Evolutionary conservation across 2,329 filamentous ascomycete species (phyloP), one percentile per base, ranked within the genome.

Genomic region (Penicillium freii): DNA sequence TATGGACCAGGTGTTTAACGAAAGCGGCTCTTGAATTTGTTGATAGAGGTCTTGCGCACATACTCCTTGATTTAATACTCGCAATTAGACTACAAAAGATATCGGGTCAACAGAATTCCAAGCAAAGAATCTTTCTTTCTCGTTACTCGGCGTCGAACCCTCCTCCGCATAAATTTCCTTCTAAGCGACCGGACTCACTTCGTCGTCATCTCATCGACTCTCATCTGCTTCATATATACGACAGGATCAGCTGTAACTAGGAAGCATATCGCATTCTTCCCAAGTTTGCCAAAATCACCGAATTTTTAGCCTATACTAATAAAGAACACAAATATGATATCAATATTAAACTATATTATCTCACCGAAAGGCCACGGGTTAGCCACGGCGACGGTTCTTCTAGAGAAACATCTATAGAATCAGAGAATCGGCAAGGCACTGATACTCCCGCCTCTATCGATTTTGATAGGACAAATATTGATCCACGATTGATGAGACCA

Each of bases 91-190:
- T 27, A 2, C 25, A 27, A 27, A 27, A 27, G 7, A 27, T 27
- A 27, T 9, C 25, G 7, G 25, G 25, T 8, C 25, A 8, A 27
- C 25, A 27, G 7, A 9, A 27, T 27, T 27, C 9, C 25, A 27
- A 9, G 7, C 25, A 27, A 27, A 27, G 25, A 27, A 27, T 27
- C 7, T 23, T 27, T 27, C 25, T 8, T 27, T 27, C 25, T 21
- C 46, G 47, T 38, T 50, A 23, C 47, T 68, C 57, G 44, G 38
- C 48, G 39, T 68, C 65, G 13, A 69, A 64, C 46, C 61, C 60
- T 50, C 58, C 64, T 67, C 62, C 52, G 13, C 54, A 64, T 54
- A 67, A 58, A 63, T 69, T 67, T 58, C 58, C 64, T 36, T 21
- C 60, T 11, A 65, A 59, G 51, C 59, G 60, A 43, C 39, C 51